A percentile compares a stretch with the other conserved stretches of the same genome.
Conservation (phyloP, 176 grass and related monocot genomes). For the Rhynchospora pubera region DNA sequence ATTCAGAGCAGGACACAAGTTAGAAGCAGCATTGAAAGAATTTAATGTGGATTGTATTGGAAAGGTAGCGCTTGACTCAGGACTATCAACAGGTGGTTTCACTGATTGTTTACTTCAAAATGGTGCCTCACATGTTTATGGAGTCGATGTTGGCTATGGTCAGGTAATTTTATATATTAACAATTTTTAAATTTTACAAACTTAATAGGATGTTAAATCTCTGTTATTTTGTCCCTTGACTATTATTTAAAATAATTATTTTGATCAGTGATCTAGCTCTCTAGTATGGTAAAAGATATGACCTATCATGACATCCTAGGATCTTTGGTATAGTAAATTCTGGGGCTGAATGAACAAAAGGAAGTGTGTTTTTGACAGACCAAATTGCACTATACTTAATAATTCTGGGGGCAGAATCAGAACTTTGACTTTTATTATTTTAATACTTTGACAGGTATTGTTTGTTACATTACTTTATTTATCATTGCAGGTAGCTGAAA, state of each 20-base stretch:
- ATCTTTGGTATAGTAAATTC: no score
- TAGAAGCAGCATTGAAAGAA: conserved; percentile 91
- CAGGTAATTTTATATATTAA: conserved; percentile 43
- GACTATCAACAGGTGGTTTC: conserved; percentile 94
- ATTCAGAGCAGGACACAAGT: conserved; percentile 88
- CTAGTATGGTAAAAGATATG: neutral
- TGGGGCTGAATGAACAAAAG: neutral
- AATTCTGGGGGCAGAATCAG: neutral
- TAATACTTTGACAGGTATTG: neutral
- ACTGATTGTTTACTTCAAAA: conserved; percentile 92
- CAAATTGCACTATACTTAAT: neutral
- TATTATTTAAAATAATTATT: neutral
- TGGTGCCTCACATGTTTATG: conserved; percentile 75
- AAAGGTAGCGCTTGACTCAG: conserved; percentile 94
- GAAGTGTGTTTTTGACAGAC: neutral
- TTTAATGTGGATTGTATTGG: conserved; percentile 65
- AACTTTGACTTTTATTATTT: neutral
- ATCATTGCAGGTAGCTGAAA: conserved; percentile 88
- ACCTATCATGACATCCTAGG: neutral
- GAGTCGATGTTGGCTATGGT: conserved; percentile 97
- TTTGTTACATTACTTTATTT: neutral
- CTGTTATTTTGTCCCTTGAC: neutral
- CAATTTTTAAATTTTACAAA: neutral
- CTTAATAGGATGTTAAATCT: neutral
- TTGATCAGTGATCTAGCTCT: neutral